Percentiles rank a stretch among this genome's conserved stretches.
These are phyloP conservation scores for Neonectria sp. DNA, from an alignment of 2,329 filamentous ascomycete species.

Conservation along the genomic window DNA sequence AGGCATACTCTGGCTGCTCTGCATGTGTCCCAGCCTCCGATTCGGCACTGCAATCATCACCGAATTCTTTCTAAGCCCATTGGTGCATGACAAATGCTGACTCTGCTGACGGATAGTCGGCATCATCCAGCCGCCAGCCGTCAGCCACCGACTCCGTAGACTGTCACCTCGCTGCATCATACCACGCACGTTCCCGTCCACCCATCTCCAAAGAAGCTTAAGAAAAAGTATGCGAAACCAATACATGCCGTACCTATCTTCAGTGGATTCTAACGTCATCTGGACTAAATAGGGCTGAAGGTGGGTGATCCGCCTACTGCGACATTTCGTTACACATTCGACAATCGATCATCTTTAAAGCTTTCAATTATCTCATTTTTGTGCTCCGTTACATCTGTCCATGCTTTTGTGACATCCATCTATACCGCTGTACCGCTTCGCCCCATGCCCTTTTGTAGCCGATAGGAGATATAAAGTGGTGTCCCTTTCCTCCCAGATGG, in stretches of 20 bases:
- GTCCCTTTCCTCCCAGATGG: conserved; percentile 40
- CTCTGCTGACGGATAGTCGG: conserved; percentile 41
- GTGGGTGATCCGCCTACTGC: not conserved
- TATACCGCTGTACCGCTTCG: conserved; percentile 40
- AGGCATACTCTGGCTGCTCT: conserved; percentile 20
- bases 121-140: conserved; percentile 20
- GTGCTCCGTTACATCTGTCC: conserved; percentile 49
- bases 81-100: conserved; percentile 33
- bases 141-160: not conserved
- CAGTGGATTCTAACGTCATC: not conserved
- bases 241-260: not conserved
- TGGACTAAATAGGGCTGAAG: not conserved
- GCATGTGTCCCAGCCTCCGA: conserved; percentile 2
- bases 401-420: conserved; percentile 49
- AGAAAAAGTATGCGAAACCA: no score
- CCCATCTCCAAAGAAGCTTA: not conserved
- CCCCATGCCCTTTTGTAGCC: conserved; percentile 44
- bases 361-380: conserved; percentile 48
- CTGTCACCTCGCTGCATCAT: not conserved
- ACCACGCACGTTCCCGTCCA: not conserved
- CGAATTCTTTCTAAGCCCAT: conserved; percentile 18
- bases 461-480: conserved; percentile 43
- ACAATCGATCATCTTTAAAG: conserved; percentile 35
- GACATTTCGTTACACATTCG: not conserved
- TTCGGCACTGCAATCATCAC: conserved; percentile 13